phyloP scores from a whole-genome alignment of 345 rosid genomes.

The Aquilaria malaccensis region DNA sequence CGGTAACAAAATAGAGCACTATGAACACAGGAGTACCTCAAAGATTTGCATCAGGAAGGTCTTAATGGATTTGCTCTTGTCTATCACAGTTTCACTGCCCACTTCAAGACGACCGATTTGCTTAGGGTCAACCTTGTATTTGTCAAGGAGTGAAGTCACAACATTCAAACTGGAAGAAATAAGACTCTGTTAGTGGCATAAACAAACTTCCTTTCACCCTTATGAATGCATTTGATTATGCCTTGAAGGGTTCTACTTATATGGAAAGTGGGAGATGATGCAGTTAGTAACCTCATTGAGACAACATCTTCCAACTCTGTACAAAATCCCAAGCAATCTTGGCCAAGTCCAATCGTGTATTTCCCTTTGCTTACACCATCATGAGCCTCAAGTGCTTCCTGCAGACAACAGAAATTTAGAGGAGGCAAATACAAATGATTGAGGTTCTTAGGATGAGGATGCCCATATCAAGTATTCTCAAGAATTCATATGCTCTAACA shows the following conservation, averaged over 20 bases:
- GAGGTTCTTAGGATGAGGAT: too few relatives aligned
- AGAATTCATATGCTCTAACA: too few relatives aligned
- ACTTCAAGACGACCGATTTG: conserved; percentile 97
- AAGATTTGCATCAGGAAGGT: conserved; percentile 98
- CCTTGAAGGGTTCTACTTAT: too few relatives aligned
- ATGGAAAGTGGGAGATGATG: too few relatives aligned
- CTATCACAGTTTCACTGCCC: conserved; percentile 98
- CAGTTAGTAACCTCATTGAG: conserved; percentile 71
- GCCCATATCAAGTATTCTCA: too few relatives aligned
- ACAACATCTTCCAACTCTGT: conserved; percentile 98
- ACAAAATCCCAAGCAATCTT: conserved; percentile 95
- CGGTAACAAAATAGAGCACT: background rate
- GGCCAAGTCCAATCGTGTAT: conserved; percentile 98
- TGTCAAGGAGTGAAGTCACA: conserved; percentile 85
- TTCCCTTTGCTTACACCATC: conserved; percentile 98
- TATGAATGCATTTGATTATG: too few relatives aligned
- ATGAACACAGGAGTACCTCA: conserved; percentile 54
- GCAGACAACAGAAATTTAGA: background rate
- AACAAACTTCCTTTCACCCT: too few relatives aligned
- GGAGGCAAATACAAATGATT: conserved; percentile 3
- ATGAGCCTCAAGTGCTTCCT: conserved; percentile 93
- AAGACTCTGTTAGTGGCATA: conserved; percentile 5
- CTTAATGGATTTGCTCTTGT: conserved; percentile 98
- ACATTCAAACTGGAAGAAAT: conserved; percentile 64
- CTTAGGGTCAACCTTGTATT: conserved; percentile 82